Evolutionary conservation across 2,329 filamentous ascomycete species (phyloP), one percentile per base, ranked within the genome.

Genomic region (Pleurostoma richardsiae): DNA sequence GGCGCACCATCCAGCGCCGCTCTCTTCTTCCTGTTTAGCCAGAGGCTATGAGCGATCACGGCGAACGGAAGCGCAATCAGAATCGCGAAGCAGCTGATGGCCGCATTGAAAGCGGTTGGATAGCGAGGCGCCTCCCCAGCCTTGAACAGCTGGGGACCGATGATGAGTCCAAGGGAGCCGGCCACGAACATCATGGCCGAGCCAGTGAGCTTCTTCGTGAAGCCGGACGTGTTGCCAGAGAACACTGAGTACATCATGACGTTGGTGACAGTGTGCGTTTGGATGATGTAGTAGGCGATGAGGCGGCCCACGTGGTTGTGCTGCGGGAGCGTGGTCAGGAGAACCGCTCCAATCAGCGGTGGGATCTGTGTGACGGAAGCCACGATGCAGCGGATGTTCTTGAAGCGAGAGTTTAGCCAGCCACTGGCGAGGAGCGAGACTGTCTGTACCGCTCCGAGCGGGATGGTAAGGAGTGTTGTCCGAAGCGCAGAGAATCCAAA

Each of bases 131-230:
- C 69, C 55, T 86, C 78, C 40, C 61, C 64, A 19, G 68, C 63
- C 8, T 78, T 64, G 63, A 83, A 83, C 2, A 82, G 70, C 55
- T 82, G 79, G 0, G 80, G 79, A 0, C 76, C 79, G 39, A 80
- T 74, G 7, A 80, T 76, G 56, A 85, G 85, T 2, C 81, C 82
- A 0, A 72, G 67, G 33, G 77, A 79, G 72, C 80, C 85, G 2
- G 74, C 73, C 40, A 83, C 68, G 56, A 85, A 84, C 49, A 78
- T 81, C 53, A 78, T 71, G 1, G 80, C 77, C 6, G 82, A 74
- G 10, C 77, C 74, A 4, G 77, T 74, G 1, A 73, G 70, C 55
- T 82, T 83, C 63, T 84, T 85, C 1, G 80, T 84, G 45, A 82
- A 78, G 1, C 81, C 81, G 26, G 74, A 80, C 29, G 82, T 67